Conservation (phyloP, 495 filamentous ascomycete species). For the Aspergillus incahuasiensis region DNA sequence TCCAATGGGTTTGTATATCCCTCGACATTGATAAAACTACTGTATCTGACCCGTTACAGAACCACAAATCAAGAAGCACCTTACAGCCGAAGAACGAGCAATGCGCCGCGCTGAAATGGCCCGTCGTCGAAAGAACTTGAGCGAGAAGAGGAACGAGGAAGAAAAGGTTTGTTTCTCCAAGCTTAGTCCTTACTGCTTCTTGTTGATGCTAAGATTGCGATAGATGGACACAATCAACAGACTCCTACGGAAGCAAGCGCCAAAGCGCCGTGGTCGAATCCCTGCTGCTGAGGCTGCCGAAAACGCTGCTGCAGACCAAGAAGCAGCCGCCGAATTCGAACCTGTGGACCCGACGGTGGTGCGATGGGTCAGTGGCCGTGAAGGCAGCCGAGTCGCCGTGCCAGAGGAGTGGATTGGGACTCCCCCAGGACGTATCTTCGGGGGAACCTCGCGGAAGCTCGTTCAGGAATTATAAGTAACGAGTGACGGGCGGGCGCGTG, state of each 20-base stretch:
- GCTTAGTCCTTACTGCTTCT: neutral
- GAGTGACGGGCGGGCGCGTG: neutral
- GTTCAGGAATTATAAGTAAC: slow-evolving; percentile 41
- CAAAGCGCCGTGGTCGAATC: slow-evolving; percentile 64
- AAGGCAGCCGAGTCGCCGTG: slow-evolving; percentile 65
- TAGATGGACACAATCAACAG: slow-evolving; percentile 98
- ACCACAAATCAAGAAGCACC: slow-evolving; percentile 85
- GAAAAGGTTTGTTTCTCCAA: slow-evolving; percentile 66
- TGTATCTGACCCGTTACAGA: slow-evolving; percentile 48
- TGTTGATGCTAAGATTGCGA: slow-evolving; percentile 10
- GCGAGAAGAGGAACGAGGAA: slow-evolving; percentile 96
- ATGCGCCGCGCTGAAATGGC: slow-evolving; percentile 98
- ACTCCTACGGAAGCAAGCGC: slow-evolving; percentile 90
- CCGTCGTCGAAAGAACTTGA: slow-evolving; percentile 88
- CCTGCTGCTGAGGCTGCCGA: slow-evolving; percentile 45
- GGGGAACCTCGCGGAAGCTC: slow-evolving; percentile 32
- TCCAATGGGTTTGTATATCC: slow-evolving; percentile 60
- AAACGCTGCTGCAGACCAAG: slow-evolving; percentile 50
- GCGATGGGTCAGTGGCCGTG: slow-evolving; percentile 70
- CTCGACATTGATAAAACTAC: neutral
- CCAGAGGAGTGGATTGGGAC: slow-evolving; percentile 77
- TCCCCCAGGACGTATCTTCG: slow-evolving; percentile 63
- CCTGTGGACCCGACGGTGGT: slow-evolving; percentile 66
- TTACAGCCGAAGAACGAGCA: slow-evolving; percentile 90
- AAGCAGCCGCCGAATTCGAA: slow-evolving; percentile 49